Evolutionary conservation across 139 green algal genomes (phyloP), one percentile per base, ranked within the genome.

Genomic region (Axilococcus clingmanii): DNA sequence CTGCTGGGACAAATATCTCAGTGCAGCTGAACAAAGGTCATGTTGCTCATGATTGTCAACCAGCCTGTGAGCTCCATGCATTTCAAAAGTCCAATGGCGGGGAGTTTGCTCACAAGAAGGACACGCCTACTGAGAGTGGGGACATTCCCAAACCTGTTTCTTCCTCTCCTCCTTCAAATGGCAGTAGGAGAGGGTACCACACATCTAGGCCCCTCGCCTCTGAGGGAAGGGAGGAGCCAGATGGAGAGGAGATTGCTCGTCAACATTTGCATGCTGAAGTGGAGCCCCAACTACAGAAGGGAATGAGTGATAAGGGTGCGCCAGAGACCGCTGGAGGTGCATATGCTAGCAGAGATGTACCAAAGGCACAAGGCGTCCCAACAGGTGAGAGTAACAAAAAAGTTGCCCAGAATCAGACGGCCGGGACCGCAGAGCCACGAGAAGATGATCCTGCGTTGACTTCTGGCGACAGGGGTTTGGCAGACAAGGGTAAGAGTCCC

Each of bases 251-350:
- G 12, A 35, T 59, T 24, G 57, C 57, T 2, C 47, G 57, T 9
- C 45, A 65, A 46, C 46, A 65, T 35, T 16, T 64, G 40, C 25
- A 59, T 28, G 38, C 35, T n/a, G 25, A 52, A 5, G 12, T 17
- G 12, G 28, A 42, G 23, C 57, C 57, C 3, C 57, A 65, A 52
- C 44, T 65, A 52, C 36, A 59, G 27, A 65, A 65, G 44, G 47
- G 57, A 40, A 31, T 25, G 1, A 59, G 57, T 43, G 46, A 54
- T 22, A 5, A 44, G 35, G 34, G 29, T 2, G 22, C 23, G 8
- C 1, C 4, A 31, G 41, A 27, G 29, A 59, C 47, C 6, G 17
- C 16, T 4, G 57, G 57, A 19, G 47, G 57, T 11, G 46, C 47
- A 8, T 65, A 64, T 31, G 43, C 44, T n/a, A 22, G 7, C 7